Evolutionary conservation across 768 basidiomycete genomes (phyloP).

Genomic region (Hemileccinum impolitum): DNA sequence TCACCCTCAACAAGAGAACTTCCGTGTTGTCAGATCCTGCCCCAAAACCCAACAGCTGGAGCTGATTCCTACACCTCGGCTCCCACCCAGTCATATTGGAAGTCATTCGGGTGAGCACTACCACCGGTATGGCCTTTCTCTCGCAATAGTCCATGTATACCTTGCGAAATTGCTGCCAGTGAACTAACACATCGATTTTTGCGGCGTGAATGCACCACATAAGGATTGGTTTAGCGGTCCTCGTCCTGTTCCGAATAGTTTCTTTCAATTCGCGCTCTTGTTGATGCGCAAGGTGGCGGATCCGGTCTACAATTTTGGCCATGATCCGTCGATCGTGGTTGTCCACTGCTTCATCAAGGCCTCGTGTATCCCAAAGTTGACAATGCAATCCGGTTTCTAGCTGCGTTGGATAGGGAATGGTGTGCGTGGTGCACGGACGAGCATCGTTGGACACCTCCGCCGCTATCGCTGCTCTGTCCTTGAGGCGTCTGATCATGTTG

Average conservation of each 20-base stretch:
- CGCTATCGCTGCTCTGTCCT: background rate
- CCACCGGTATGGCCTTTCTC: constrained; percentile 15
- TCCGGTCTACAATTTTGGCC: constrained; percentile 6
- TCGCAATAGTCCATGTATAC: constrained; percentile 25
- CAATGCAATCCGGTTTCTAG: constrained; percentile 7
- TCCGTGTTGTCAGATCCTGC: background rate
- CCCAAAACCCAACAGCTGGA: constrained; percentile 9
- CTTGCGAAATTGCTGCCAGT: constrained; percentile 21
- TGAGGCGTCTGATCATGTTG: constrained; percentile 21
- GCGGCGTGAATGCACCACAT: constrained; percentile 26
- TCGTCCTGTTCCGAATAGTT: constrained; percentile 8
- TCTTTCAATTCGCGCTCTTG: constrained; percentile 21
- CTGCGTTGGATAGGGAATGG: constrained; percentile 3
- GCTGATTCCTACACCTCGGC: constrained; percentile 9
- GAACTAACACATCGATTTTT: constrained; percentile 12
- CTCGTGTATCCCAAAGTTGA: constrained; percentile 26
- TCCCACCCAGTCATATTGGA: constrained; percentile 6
- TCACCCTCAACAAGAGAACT: constrained; percentile 10
- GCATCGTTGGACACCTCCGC: constrained; percentile 20
- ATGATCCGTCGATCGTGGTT: constrained; percentile 1
- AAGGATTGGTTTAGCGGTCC: constrained; percentile 11
- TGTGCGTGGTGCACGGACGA: constrained; percentile 16
- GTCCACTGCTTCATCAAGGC: constrained; percentile 21
- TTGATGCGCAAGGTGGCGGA: constrained; percentile 9
- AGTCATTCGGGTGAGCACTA: constrained; percentile 19